These are phyloP conservation scores for Kentomonas sorsogonicus DNA, from an alignment of 208 protist genomes.

Conservation along the genomic window DNA sequence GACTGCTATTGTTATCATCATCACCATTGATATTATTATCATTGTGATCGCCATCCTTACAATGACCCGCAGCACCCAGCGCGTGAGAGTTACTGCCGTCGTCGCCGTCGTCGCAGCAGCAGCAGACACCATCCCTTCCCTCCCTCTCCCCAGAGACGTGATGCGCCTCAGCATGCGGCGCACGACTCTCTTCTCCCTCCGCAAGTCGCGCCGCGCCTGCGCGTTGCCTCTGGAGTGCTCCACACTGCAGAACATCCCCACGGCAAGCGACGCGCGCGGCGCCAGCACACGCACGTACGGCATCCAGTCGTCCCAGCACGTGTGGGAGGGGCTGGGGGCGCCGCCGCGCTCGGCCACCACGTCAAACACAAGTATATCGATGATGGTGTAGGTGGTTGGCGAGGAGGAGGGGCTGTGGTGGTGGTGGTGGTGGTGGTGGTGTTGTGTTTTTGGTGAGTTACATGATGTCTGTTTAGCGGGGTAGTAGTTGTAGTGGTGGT, in stretches of 20 bases:
- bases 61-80: too few species aligned
- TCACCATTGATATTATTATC: too few species aligned
- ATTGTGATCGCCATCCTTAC: too few species aligned
- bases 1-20: too few species aligned
- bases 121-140: not conserved
- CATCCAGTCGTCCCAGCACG: conserved; percentile 70
- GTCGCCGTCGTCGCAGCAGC: not conserved
- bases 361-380: conserved; percentile 79
- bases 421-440: not conserved
- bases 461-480: too few species aligned
- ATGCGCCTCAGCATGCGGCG: conserved; percentile 7
- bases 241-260: conserved; percentile 84
- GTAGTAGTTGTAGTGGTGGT: too few species aligned
- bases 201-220: conserved; percentile 28
- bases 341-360: conserved; percentile 56
- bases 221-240: conserved; percentile 54
- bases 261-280: conserved; percentile 46
- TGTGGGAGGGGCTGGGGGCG: conserved; percentile 43
- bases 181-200: conserved; percentile 20
- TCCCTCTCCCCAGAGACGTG: too few species aligned
- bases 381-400: conserved; percentile 17
- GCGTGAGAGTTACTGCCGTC: too few species aligned
- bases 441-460: not conserved
- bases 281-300: conserved; percentile 36
- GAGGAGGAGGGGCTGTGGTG: not conserved